phyloP scores from a whole-genome alignment of 306 rosid genomes.

The Benincasa hispida region DNA sequence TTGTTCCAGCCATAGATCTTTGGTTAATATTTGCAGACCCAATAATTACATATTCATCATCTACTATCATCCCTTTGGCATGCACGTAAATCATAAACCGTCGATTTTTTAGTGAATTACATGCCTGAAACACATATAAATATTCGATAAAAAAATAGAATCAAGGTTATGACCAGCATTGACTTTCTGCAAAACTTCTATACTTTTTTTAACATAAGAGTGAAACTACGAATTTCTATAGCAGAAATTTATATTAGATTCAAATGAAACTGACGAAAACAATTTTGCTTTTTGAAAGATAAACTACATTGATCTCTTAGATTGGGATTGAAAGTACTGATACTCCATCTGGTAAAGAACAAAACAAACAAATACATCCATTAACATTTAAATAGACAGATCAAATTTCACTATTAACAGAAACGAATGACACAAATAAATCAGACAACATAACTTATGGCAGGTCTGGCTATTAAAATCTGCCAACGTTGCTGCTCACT shows the following conservation, averaged over 20 bases:
- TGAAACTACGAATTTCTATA: neutral
- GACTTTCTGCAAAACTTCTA: neutral
- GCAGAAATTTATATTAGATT: neutral
- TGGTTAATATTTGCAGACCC: slow-evolving; percentile 98
- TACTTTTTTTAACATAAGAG: neutral
- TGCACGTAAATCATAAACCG: slow-evolving; percentile 94
- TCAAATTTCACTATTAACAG: neutral
- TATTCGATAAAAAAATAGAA: neutral
- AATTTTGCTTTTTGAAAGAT: neutral
- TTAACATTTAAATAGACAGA: neutral
- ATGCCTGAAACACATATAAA: slow-evolving; percentile 22
- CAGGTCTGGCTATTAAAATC: no score
- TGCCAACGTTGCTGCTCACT: no score
- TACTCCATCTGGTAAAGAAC: neutral
- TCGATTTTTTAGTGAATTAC: slow-evolving; percentile 24
- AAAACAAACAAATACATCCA: neutral
- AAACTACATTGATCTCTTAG: neutral
- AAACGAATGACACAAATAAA: neutral
- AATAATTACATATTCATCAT: slow-evolving; percentile 73
- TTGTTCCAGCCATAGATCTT: slow-evolving; percentile 93
- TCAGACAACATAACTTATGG: neutral
- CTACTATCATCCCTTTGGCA: slow-evolving; percentile 88
- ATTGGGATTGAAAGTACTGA: neutral
- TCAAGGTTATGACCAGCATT: neutral
- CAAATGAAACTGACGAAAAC: neutral